phyloP scores from a whole-genome alignment of 2,329 filamentous ascomycete species.

The Fusarium zealandicum region DNA sequence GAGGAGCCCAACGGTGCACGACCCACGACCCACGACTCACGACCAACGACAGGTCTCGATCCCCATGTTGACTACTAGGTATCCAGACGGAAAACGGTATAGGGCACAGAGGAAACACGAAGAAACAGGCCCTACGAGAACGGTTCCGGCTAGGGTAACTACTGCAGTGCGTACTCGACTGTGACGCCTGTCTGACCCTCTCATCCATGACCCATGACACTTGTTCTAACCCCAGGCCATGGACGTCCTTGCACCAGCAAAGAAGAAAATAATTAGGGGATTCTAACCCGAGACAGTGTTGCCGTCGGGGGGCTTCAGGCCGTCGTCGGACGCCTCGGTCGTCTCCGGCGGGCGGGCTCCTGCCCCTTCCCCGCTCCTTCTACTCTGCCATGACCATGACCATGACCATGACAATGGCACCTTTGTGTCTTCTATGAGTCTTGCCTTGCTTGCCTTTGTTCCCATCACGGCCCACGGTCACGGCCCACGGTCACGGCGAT shows the following conservation, averaged over 20 bases:
- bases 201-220: conserved; percentile 10
- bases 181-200: conserved; percentile 25
- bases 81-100: no score
- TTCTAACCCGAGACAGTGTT: conserved; percentile 37
- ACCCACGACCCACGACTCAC: conserved; percentile 5
- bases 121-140: conserved; percentile 5
- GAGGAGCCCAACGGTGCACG: conserved; percentile 13
- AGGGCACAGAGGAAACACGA: background rate
- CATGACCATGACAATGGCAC: conserved; percentile 3
- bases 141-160: background rate
- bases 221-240: background rate
- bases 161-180: conserved; percentile 14
- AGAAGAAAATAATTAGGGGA: conserved; percentile 12
- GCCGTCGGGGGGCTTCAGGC: conserved; percentile 33
- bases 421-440: background rate
- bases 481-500: conserved; percentile 7
- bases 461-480: conserved; percentile 9
- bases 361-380: background rate
- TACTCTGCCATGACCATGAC: background rate
- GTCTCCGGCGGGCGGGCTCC: conserved; percentile 31
- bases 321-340: conserved; percentile 35
- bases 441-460: background rate
- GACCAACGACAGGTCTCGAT: background rate
- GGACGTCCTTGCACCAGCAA: conserved; percentile 1
- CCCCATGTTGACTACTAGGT: no score